These are phyloP conservation scores for Solanum hybrid DNA, from an alignment of 305 asterid species.

Conservation along the genomic window DNA sequence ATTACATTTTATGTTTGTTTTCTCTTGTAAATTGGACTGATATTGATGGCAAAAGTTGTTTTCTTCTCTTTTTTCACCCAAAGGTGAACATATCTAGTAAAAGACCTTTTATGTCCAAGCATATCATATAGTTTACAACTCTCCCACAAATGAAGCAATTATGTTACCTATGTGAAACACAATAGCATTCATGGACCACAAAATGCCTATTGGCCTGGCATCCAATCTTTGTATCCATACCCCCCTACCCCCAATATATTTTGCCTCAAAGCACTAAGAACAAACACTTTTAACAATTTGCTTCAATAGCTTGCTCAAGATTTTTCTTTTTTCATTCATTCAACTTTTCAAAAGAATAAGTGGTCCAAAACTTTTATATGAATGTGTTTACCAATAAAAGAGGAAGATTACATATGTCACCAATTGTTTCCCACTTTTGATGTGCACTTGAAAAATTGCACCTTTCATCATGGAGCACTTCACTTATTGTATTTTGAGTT, in stretches of 20 bases:
- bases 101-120: slow-evolving; percentile 11
- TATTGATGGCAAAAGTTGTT: slow-evolving; percentile 8
- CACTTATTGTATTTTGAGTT: neutral
- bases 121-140: neutral
- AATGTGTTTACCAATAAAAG: neutral
- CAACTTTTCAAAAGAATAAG: slow-evolving; percentile 1
- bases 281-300: slow-evolving; percentile 8
- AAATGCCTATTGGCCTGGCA: slow-evolving; percentile 6
- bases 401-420: neutral
- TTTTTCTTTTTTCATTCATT: neutral
- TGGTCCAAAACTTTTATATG: slow-evolving; percentile 2
- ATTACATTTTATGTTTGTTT: neutral
- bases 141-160: slow-evolving; percentile 4
- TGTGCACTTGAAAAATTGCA: slow-evolving; percentile 1
- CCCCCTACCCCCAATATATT: neutral
- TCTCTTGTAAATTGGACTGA: neutral
- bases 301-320: neutral
- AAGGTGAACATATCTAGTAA: slow-evolving; percentile 10
- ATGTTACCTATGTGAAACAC: slow-evolving; percentile 2
- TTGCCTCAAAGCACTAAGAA: slow-evolving; percentile 5
- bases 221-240: neutral
- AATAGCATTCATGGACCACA: slow-evolving; percentile 8
- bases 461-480: slow-evolving; percentile 5
- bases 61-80: slow-evolving; percentile 7
- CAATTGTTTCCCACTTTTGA: slow-evolving; percentile 4